A percentile compares a stretch with the other conserved stretches of the same genome.
phyloP scores from a whole-genome alignment of 768 basidiomycete genomes.

The Guyanaporus albipodus region DNA sequence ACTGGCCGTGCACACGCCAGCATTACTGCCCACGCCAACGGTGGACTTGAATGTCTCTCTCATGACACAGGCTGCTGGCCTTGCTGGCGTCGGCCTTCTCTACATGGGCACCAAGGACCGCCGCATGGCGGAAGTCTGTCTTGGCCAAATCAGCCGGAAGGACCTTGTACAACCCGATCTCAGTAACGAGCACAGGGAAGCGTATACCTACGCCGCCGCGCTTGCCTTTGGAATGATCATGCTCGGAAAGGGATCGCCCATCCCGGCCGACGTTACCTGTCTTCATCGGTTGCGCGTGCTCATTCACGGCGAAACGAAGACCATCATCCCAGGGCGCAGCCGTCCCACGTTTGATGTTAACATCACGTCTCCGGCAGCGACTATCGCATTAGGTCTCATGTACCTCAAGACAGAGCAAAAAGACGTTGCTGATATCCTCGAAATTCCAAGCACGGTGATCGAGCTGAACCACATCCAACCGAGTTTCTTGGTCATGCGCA shows the following conservation, averaged over 20 bases:
- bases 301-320: conserved; percentile 66
- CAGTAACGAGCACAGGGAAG: conserved; percentile 85
- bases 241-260: conserved; percentile 78
- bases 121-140: conserved; percentile 89
- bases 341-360: conserved; percentile 72
- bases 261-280: conserved; percentile 72
- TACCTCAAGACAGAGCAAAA: conserved; percentile 79
- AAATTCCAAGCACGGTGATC: conserved; percentile 75
- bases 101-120: conserved; percentile 86
- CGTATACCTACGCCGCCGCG: conserved; percentile 85
- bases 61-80: conserved; percentile 83
- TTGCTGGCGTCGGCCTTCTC: conserved; percentile 83
- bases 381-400: conserved; percentile 89
- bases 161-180: conserved; percentile 80
- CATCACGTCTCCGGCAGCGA: conserved; percentile 88
- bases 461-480: conserved; percentile 85
- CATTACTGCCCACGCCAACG: conserved; percentile 80
- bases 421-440: conserved; percentile 83
- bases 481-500: conserved; percentile 79
- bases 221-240: conserved; percentile 96
- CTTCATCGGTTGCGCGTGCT: conserved; percentile 67
- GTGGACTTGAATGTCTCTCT: conserved; percentile 90
- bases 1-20: conserved; percentile 89
- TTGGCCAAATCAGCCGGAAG: conserved; percentile 75
- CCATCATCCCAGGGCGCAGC: conserved; percentile 33